These are phyloP conservation scores for Shiraia sp. DNA, from an alignment of 2,329 filamentous ascomycete species.

Conservation along the genomic window DNA sequence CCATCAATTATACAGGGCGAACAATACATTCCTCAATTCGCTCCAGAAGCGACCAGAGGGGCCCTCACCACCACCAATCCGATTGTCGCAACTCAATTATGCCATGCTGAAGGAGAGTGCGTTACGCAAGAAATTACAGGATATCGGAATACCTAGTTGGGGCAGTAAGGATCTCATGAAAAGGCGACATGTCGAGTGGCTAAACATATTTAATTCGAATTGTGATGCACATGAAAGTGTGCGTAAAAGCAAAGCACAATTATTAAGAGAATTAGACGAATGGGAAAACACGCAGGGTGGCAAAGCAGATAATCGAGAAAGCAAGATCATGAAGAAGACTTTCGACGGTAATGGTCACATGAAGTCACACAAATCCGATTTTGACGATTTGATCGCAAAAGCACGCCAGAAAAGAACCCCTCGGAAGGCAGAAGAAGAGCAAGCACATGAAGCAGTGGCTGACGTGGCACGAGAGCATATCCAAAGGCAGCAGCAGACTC, in stretches of 20 bases:
- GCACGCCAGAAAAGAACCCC: conserved; percentile 63
- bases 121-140: conserved; percentile 78
- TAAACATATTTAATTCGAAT: conserved; percentile 96
- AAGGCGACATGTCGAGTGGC: conserved; percentile 86
- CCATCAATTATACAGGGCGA: conserved; percentile 15
- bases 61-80: conserved; percentile 44
- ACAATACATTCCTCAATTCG: conserved; percentile 22
- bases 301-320: conserved; percentile 46
- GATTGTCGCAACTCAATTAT: conserved; percentile 79
- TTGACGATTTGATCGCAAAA: conserved; percentile 76
- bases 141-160: conserved; percentile 74
- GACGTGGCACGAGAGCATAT: conserved; percentile 1
- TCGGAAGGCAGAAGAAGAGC: conserved; percentile 31
- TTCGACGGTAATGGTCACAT: conserved; percentile 83
- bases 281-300: conserved; percentile 87
- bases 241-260: conserved; percentile 65
- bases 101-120: conserved; percentile 78
- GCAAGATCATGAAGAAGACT: conserved; percentile 76
- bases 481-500: neutral
- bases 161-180: conserved; percentile 74
- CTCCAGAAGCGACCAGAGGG: conserved; percentile 37
- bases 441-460: conserved; percentile 13
- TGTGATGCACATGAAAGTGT: conserved; percentile 76
- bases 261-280: conserved; percentile 76
- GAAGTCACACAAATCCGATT: conserved; percentile 71